A percentile compares a stretch with the other conserved stretches of the same genome.
Conservation (phyloP, 139 green algal species). For the Chlamydomonas sphaeroides region DNA sequence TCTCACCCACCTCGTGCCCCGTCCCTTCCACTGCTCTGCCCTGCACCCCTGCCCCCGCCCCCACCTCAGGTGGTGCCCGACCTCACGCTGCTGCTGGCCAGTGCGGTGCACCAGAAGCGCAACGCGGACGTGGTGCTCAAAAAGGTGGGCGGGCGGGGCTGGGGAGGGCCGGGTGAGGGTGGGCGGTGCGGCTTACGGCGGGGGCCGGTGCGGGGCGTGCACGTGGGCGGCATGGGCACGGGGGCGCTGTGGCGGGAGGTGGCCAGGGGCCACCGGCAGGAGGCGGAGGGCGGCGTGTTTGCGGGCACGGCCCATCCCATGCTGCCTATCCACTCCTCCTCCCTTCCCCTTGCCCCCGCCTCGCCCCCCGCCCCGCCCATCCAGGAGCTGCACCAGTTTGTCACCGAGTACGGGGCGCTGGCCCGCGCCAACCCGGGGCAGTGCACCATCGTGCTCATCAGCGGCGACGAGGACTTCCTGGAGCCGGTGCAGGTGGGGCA, state of each 20-base stretch:
- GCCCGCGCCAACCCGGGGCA: constrained; percentile 18
- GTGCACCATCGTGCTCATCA: constrained; percentile 36
- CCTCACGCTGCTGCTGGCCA: constrained; percentile 21
- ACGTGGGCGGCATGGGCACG: no score
- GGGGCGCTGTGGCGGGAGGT: no score
- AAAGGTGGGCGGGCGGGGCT: neutral
- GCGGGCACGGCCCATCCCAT: no score
- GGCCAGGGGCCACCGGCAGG: no score
- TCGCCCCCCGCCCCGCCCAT: no score
- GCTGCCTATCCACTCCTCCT: no score
- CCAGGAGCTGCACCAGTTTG: constrained; percentile 36
- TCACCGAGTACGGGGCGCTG: neutral
- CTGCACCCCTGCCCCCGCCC: no score
- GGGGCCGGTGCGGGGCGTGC: no score
- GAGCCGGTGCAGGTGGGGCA: constrained; percentile 33
- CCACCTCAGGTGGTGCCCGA: constrained; percentile 24
- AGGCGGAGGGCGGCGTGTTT: no score
- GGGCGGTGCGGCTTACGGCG: no score
- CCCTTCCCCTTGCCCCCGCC: neutral
- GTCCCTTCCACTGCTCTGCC: no score
- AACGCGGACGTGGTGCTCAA: constrained; percentile 38
- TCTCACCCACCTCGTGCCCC: no score
- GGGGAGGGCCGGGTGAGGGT: neutral
- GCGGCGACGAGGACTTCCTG: constrained; percentile 39
- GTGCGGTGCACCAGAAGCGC: constrained; percentile 8